Evolutionary conservation across 495 filamentous ascomycete genomes (phyloP).

Genomic region (Aspergillus bridgeri): DNA sequence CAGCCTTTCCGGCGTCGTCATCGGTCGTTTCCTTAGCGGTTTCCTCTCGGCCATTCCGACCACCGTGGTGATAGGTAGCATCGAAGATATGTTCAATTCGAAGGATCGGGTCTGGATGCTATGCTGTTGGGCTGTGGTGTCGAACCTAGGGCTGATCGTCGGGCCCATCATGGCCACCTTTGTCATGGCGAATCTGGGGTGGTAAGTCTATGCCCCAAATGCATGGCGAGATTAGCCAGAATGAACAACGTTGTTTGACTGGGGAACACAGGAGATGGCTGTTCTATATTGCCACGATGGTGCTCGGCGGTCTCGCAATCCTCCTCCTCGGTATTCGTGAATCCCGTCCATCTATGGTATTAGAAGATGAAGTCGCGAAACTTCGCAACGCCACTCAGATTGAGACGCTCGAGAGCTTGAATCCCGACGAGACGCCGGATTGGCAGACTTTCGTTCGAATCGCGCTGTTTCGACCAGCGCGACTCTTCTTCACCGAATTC

Average conservation of each 20-base stretch:
- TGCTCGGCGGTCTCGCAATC: slow-evolving; percentile 31
- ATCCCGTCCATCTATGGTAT: slow-evolving; percentile 40
- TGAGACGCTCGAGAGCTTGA: slow-evolving; percentile 25
- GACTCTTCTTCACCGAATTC: slow-evolving; percentile 48
- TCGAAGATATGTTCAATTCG: slow-evolving; percentile 52
- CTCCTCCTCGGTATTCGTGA: slow-evolving; percentile 38
- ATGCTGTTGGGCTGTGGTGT: slow-evolving; percentile 43
- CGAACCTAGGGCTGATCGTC: slow-evolving; percentile 41
- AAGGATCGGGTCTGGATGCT: slow-evolving; percentile 47
- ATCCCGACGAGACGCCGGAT: slow-evolving; percentile 42
- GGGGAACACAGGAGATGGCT: slow-evolving; percentile 22
- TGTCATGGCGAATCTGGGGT: slow-evolving; percentile 30
- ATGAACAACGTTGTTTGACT: not conserved
- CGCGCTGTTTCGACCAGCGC: slow-evolving; percentile 39
- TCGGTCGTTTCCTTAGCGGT: slow-evolving; percentile 45
- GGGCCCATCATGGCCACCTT: slow-evolving; percentile 46
- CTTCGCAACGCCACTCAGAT: slow-evolving; percentile 26
- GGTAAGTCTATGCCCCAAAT: slow-evolving; percentile 18
- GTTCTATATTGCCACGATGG: slow-evolving; percentile 41
- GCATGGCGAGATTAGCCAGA: slow-evolving; percentile 15
- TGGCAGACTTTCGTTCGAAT: slow-evolving; percentile 36
- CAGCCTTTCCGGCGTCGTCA: slow-evolving; percentile 32
- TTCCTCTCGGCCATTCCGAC: slow-evolving; percentile 49
- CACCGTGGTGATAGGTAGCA: slow-evolving; percentile 48
- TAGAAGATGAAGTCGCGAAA: slow-evolving; percentile 29